These are phyloP conservation scores for Naumovozyma castellii DNA, from an alignment of 805 yeast species.

Conservation along the genomic window DNA sequence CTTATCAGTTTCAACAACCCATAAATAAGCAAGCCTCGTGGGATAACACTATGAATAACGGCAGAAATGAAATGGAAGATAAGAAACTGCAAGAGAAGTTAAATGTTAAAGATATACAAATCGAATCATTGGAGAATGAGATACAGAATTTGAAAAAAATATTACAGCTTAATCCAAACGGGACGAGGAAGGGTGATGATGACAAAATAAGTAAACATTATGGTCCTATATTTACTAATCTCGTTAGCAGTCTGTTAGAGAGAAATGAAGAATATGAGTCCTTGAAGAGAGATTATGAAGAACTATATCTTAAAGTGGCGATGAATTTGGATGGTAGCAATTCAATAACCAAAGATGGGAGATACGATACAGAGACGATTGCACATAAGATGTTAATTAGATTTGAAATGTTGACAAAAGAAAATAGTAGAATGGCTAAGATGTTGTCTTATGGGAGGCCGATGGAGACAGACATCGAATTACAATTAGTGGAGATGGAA, in stretches of 20 bases:
- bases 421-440: slow-evolving; percentile 59
- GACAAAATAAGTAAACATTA: neutral
- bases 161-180: slow-evolving; percentile 3
- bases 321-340: slow-evolving; percentile 20
- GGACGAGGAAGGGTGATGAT: neutral
- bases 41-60: neutral
- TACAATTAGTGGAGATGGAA: slow-evolving; percentile 49
- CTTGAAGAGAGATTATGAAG: neutral
- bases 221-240: neutral
- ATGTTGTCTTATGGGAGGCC: slow-evolving; percentile 71
- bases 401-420: slow-evolving; percentile 50
- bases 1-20: too few species aligned
- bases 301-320: neutral
- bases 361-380: slow-evolving; percentile 64
- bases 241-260: neutral
- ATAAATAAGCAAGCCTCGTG: neutral
- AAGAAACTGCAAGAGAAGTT: slow-evolving; percentile 36
- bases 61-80: neutral
- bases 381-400: slow-evolving; percentile 64
- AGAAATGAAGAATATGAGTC: neutral
- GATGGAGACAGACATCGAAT: slow-evolving; percentile 58
- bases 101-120: slow-evolving; percentile 45
- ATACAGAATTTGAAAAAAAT: slow-evolving; percentile 30
- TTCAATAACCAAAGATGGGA: slow-evolving; percentile 41
- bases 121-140: slow-evolving; percentile 38